Conservation (phyloP, 192 early-diverging fungal species). For the Lobulomyces angularis region DNA sequence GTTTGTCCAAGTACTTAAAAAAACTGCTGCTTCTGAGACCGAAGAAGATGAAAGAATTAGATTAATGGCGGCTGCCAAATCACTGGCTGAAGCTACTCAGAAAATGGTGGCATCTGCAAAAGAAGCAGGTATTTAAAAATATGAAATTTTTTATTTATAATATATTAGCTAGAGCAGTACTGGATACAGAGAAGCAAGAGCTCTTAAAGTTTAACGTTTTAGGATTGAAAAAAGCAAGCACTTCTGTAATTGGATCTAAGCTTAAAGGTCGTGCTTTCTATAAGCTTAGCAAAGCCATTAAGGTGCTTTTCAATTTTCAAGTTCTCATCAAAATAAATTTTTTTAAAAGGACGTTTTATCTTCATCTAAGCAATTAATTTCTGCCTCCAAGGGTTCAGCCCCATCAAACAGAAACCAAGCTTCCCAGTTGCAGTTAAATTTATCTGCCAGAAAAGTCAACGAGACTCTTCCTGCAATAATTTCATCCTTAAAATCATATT, state of each 20-base stretch:
- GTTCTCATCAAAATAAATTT: too few relatives aligned
- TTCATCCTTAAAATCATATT: conserved; percentile 13
- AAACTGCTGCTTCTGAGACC: conserved; percentile 10
- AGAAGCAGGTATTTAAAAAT: too few relatives aligned
- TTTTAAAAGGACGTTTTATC: conserved; percentile 25
- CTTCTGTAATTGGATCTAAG: conserved; percentile 17
- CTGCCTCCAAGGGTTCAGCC: conserved; percentile 20
- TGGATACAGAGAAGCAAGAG: conserved; percentile 7
- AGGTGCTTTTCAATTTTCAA: too few relatives aligned
- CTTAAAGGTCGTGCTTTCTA: conserved; percentile 20
- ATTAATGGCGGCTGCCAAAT: conserved; percentile 20
- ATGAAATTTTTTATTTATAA: too few relatives aligned
- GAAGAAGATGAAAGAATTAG: conserved; percentile 19
- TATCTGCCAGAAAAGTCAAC: conserved; percentile 19
- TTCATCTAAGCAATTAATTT: conserved; percentile 33
- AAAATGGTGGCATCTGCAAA: conserved; percentile 34
- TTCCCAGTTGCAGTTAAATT: conserved; percentile 36
- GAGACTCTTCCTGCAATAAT: conserved; percentile 23
- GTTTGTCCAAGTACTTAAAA: conserved; percentile 35
- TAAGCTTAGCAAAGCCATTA: conserved; percentile 28
- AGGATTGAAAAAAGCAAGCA: conserved; percentile 1
- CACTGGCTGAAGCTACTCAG: conserved; percentile 26
- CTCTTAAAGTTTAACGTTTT: conserved; percentile 1
- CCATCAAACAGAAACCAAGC: conserved; percentile 38
- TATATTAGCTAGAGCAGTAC: conserved; percentile 13